Evolutionary conservation across 2,329 filamentous ascomycete species (phyloP).

Genomic region (Exophiala oligosperma): DNA sequence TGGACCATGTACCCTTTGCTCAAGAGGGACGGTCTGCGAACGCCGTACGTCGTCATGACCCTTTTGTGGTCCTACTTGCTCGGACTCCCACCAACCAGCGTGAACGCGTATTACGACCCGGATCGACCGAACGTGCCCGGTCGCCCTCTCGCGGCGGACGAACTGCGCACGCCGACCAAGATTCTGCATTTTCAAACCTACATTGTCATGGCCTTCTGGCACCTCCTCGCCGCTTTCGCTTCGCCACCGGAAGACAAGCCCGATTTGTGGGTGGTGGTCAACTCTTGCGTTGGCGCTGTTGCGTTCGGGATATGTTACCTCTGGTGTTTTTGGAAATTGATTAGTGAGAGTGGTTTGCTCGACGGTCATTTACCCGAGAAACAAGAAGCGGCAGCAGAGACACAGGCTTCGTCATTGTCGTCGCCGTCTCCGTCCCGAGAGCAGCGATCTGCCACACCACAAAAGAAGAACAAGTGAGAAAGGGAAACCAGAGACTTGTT

Average conservation of each 20-base stretch:
- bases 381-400: slow-evolving; percentile 5
- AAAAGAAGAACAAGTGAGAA: slow-evolving; percentile 13
- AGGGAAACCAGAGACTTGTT: not conserved
- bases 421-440: not conserved
- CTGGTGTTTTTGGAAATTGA: slow-evolving; percentile 77
- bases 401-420: no score
- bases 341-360: slow-evolving; percentile 32
- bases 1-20: slow-evolving; percentile 96
- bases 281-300: slow-evolving; percentile 80
- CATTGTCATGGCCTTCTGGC: slow-evolving; percentile 75
- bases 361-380: slow-evolving; percentile 20
- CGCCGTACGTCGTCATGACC: slow-evolving; percentile 83
- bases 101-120: slow-evolving; percentile 25
- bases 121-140: slow-evolving; percentile 26
- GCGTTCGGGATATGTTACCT: slow-evolving; percentile 86
- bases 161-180: slow-evolving; percentile 48
- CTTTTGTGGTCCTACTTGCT: slow-evolving; percentile 90
- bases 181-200: slow-evolving; percentile 78
- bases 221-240: slow-evolving; percentile 70
- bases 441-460: slow-evolving; percentile 1
- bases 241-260: slow-evolving; percentile 73
- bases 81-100: slow-evolving; percentile 71
- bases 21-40: slow-evolving; percentile 74
- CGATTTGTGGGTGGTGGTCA: slow-evolving; percentile 90
- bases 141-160: slow-evolving; percentile 23